Base-by-base conservation (phyloP, 768 basidiomycete species). In the Mycena metata region DNA sequence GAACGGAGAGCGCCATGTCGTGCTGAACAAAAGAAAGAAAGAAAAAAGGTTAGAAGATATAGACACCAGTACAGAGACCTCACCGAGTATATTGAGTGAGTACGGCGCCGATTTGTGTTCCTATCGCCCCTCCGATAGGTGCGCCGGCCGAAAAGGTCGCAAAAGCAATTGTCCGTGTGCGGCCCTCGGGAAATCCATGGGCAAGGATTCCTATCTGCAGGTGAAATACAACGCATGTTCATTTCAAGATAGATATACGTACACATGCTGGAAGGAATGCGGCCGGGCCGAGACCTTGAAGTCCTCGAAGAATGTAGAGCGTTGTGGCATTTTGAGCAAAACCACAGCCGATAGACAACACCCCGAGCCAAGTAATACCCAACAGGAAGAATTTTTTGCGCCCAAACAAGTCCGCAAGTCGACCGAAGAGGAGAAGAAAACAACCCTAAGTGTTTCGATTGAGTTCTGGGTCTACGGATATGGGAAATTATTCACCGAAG, bases 111-210 rank as follows among this genome's bases (percentile, higher is more conserved):
- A 91, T 66, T 0, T 86, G 75, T 5, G 80, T 78, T 2, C 91
- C 90, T 5, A 91, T 72, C 0, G 84, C 89, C 0, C 81, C 87
- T 0, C 91, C 92, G 3, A 92, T 75, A 0, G 91, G 91, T 0
- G 90, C 89, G 21, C 91, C 92, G 0, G 90, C 90, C 0, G 88
- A 83, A 70, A 91, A 93, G 0, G 87, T 86, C 2, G 92, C 85
- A 60, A 92, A 93, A 0, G 90, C 91, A 0, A 85, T 76, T 4
- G 89, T 85, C n/a, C 92, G 83, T 0, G 85, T 81, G 10, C 77
- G 78, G 8, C 73, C 73, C 0, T 86, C 86, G 8, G 87, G 86
- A 74, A 92, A 93, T 0, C 86, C 80, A 35, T 87, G 82, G 0
- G 92, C 91, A 36, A 93, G 81, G 60, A 90, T 91, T 7, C 92